phyloP scores from a whole-genome alignment of 2,329 filamentous ascomycete species.

The Cadophora sp. region DNA sequence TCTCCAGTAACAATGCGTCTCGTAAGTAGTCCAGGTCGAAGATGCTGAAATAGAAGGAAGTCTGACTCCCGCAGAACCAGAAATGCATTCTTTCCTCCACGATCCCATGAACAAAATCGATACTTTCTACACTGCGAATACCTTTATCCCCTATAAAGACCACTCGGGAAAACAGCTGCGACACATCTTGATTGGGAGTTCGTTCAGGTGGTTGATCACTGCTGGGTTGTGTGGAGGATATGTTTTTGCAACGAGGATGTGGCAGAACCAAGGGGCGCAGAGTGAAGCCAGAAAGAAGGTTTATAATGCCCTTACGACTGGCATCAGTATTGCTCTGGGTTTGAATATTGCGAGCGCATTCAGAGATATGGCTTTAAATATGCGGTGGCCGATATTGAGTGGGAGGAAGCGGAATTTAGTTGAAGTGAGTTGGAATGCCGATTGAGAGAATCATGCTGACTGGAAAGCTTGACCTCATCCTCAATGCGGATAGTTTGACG shows the following conservation, averaged over 20 bases:
- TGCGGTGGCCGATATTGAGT: conserved; percentile 55
- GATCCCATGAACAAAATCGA: conserved; percentile 36
- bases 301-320: conserved; percentile 54
- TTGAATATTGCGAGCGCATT: conserved; percentile 52
- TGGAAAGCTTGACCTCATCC: conserved; percentile 43
- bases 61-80: conserved; percentile 19
- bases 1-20: conserved; percentile 27
- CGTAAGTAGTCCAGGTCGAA: conserved; percentile 6
- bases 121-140: conserved; percentile 30
- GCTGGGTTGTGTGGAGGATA: conserved; percentile 38
- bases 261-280: conserved; percentile 42
- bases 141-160: conserved; percentile 35
- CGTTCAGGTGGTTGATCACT: conserved; percentile 37
- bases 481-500: conserved; percentile 45
- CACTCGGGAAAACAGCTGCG: conserved; percentile 38
- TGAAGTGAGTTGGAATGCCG: conserved; percentile 47
- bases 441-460: conserved; percentile 23
- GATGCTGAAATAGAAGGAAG: not conserved
- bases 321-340: conserved; percentile 51
- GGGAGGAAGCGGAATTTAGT: conserved; percentile 46
- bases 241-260: conserved; percentile 29
- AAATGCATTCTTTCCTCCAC: conserved; percentile 36
- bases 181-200: conserved; percentile 37
- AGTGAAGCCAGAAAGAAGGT: conserved; percentile 47
- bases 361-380: conserved; percentile 52